Base-by-base conservation (phyloP, 1,139 yeast genomes). In the Lodderomyces metapsilosis region DNA sequence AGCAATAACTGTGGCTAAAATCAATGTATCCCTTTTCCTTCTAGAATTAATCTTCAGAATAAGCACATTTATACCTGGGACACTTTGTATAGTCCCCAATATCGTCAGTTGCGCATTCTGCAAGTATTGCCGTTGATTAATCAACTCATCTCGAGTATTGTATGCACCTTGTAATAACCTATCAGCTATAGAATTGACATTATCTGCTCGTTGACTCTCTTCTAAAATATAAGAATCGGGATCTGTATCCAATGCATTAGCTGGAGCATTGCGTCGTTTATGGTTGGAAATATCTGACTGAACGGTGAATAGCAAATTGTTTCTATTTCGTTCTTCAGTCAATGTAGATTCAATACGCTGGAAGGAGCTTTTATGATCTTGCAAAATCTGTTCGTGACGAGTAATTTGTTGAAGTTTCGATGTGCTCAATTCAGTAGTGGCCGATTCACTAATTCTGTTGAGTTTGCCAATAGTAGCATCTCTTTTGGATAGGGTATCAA, bases 21-120 rank as follows among this genome's bases (percentile, higher is more conserved):
- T 86, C 35, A 92, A 60, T 16, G 95, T 84, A 59, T 92, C 96
- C 48, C 97, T 78, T 65, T 84, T 86, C 62, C 92, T 83, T 54
- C 98, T 74, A 2, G 96, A 84, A 59, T 89, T 89, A 51, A 92
- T 91, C 59, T 84, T 85, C 13, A 84, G 71, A 33, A 92, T 79
- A 45, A 94, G 62, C 11, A 80, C 79, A 57, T 84, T 86, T 37
- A 92, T 68, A 1, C 97, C 98, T 0, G 98, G 98, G 34, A 92
- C 76, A 38, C 76, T 61, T 52, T 78, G 80, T 37, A 89, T 65
- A 0, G 86, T 72, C 35, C 76, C 76, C 48, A 81, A 68, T 47
- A 91, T 68, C 45, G 80, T 72, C 47, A 78, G 73, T 48, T 84
- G 88, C 11, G 95, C 86, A 48, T 71, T 78, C 40, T 74, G 71